phyloP scores from a whole-genome alignment of 2,329 filamentous ascomycete genomes.

The Lecanosticta acicola region DNA sequence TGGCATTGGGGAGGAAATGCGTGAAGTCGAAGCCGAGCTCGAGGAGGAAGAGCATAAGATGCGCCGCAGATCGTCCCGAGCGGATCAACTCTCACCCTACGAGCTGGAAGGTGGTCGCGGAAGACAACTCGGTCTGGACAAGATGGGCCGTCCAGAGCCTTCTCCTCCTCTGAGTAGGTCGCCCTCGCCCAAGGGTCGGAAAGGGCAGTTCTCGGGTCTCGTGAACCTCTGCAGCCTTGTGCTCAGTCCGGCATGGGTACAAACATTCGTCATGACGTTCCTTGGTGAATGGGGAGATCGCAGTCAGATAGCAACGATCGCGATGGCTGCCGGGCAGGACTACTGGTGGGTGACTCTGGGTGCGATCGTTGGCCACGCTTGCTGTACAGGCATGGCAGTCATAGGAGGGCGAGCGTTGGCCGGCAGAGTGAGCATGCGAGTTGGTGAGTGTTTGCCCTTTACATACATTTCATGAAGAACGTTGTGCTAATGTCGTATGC shows the following conservation, averaged over 20 bases:
- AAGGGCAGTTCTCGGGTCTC: constrained; percentile 51
- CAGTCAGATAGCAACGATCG: constrained; percentile 96
- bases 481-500: constrained; percentile 2
- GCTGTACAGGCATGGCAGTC: constrained; percentile 88
- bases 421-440: constrained; percentile 86
- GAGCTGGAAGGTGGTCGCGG: constrained; percentile 44
- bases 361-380: constrained; percentile 75
- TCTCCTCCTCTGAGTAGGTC: constrained; percentile 26
- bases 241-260: constrained; percentile 93
- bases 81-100: constrained; percentile 57
- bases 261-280: constrained; percentile 99
- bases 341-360: constrained; percentile 98
- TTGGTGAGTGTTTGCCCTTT: constrained; percentile 62
- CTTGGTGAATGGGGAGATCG: constrained; percentile 96
- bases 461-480: neutral
- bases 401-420: constrained; percentile 89
- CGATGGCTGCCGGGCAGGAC: constrained; percentile 96
- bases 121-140: constrained; percentile 5
- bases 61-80: constrained; percentile 60
- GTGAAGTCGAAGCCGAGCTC: constrained; percentile 89
- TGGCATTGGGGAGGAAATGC: constrained; percentile 94
- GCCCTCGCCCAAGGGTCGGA: constrained; percentile 24
- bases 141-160: constrained; percentile 17
- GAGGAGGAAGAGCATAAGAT: constrained; percentile 79
- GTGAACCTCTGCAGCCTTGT: constrained; percentile 83